Evolutionary conservation across 73 alveolate genomes (phyloP), one percentile per base, ranked within the genome.

Genomic region (Symbiodinium natans): DNA sequence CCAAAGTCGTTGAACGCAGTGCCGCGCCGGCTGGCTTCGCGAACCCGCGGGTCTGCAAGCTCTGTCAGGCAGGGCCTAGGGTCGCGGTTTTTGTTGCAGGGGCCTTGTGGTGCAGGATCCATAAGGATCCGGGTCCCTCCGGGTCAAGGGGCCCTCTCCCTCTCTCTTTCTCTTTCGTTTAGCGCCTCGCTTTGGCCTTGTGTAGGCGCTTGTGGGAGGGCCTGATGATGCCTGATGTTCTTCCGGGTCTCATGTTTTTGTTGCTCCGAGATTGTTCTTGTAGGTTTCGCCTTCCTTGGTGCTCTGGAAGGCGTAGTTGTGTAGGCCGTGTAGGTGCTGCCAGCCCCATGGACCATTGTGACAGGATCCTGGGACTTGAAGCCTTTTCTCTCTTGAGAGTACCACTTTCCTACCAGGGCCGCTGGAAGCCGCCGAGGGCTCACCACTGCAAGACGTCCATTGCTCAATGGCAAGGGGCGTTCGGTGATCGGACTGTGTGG

Each of bases 351-450:
- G n/a, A n/a, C n/a, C n/a, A n/a, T n/a, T n/a, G n/a, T n/a, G n/a
- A n/a, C n/a, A n/a, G n/a, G n/a, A n/a, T n/a, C n/a, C n/a, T n/a
- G n/a, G n/a, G n/a, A n/a, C n/a, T n/a, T n/a, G n/a, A 25, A 38
- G 9, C 56, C 38, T 27, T 80, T 52, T 23, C 89, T 19, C 40
- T 15, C 21, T n/a, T n/a, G n/a, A n/a, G n/a, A n/a, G n/a, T n/a
- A n/a, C n/a, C n/a, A n/a, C n/a, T n/a, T n/a, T n/a, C n/a, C n/a
- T n/a, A n/a, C n/a, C 94, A 86, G 94, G 83, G 83, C 41, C 94
- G 94, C 39, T 86, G 94, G 94, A 86, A 86, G 84, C 94, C 94
- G 29, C 94, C 94, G 4, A 46, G 94, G 8, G 94, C 94, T 17
- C 94, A 86, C 36, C 94, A 86, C 23, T 86, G 94, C 94, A 86